A percentile compares a stretch with the other conserved stretches of the same genome.
These are phyloP conservation scores for Thermomucor indicae-seudaticae DNA, from an alignment of 371 early-diverging fungal genomes.

Conservation along the genomic window DNA sequence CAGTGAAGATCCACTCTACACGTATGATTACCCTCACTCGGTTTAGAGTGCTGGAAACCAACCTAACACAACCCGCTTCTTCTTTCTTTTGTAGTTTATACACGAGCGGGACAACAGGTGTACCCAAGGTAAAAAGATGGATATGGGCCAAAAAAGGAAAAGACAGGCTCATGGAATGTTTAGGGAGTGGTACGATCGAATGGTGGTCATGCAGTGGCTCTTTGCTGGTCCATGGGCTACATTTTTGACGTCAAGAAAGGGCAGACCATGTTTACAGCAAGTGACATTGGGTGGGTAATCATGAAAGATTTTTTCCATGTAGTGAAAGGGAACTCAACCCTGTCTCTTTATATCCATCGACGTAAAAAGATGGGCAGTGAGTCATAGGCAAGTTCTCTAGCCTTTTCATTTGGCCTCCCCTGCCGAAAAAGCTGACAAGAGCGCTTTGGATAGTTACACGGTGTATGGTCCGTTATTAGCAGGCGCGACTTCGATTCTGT, in stretches of 20 bases:
- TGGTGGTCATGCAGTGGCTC: slow-evolving; percentile 86
- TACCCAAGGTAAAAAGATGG: slow-evolving; percentile 71
- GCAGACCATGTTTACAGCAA: slow-evolving; percentile 75
- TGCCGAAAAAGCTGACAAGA: neutral
- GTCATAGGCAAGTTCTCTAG: slow-evolving; percentile 56
- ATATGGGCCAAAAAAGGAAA: no score
- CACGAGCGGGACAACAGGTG: slow-evolving; percentile 87
- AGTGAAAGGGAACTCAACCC: no score
- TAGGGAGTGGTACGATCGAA: slow-evolving; percentile 89
- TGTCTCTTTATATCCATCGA: neutral
- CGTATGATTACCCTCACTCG: neutral
- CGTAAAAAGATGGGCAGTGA: slow-evolving; percentile 77
- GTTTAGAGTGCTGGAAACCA: neutral
- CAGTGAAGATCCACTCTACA: slow-evolving; percentile 86
- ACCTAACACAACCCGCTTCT: no score
- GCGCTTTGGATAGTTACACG: slow-evolving; percentile 54
- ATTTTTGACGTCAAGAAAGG: slow-evolving; percentile 75
- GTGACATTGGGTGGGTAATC: slow-evolving; percentile 73
- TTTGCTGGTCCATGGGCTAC: slow-evolving; percentile 73
- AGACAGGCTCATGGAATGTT: neutral
- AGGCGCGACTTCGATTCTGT: slow-evolving; percentile 85
- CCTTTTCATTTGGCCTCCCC: neutral
- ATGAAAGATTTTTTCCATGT: neutral
- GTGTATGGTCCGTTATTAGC: slow-evolving; percentile 88
- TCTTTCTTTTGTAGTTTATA: slow-evolving; percentile 71